Percentiles rank a stretch among this genome's conserved stretches.
These are phyloP conservation scores for Fusarium sp. DNA, from an alignment of 2,329 filamentous ascomycete species.

Conservation along the genomic window DNA sequence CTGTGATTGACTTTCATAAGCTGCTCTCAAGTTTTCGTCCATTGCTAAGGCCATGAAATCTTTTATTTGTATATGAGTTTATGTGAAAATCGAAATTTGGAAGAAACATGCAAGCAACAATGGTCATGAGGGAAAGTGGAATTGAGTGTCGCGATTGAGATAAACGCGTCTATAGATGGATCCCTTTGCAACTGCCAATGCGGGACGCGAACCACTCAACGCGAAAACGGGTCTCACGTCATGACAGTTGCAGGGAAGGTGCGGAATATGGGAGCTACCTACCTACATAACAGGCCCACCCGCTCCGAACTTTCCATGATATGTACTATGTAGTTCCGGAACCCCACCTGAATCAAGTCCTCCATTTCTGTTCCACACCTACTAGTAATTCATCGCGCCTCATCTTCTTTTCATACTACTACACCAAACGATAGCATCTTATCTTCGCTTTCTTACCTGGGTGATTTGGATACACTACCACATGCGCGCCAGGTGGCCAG, in stretches of 20 bases:
- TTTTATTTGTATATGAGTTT: background rate
- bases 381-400: background rate
- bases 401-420: background rate
- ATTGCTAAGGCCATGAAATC: slow-evolving; percentile 47
- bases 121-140: slow-evolving; percentile 12
- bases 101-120: background rate
- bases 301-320: background rate
- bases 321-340: background rate
- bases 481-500: background rate
- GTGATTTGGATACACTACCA: background rate
- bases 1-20: slow-evolving; percentile 62
- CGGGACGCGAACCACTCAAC: slow-evolving; percentile 41
- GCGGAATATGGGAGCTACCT: background rate
- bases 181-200: background rate
- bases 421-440: background rate
- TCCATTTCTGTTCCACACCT: background rate
- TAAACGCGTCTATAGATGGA: slow-evolving; percentile 27
- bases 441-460: background rate
- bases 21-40: slow-evolving; percentile 57
- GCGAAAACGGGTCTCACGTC: slow-evolving; percentile 36
- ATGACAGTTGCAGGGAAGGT: slow-evolving; percentile 27
- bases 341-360: slow-evolving; percentile 2
- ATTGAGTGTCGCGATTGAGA: slow-evolving; percentile 30
- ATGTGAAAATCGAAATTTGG: background rate
- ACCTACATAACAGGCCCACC: slow-evolving; percentile 12